These are phyloP conservation scores for Ceratocystis destructans DNA, from an alignment of 2,329 filamentous ascomycete genomes.

Conservation along the genomic window DNA sequence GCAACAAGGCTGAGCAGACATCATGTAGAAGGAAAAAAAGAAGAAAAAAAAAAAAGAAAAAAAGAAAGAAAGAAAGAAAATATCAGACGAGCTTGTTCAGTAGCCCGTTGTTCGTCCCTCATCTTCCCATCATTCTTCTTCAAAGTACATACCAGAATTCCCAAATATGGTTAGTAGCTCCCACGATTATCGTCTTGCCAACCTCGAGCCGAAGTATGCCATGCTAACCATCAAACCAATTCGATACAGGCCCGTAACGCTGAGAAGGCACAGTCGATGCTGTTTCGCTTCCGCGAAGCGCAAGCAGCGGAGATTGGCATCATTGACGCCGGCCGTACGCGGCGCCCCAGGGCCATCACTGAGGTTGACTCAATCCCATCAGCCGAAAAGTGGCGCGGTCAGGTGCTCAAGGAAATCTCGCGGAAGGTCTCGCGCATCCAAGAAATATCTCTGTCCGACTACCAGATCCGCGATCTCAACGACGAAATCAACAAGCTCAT, in stretches of 20 bases:
- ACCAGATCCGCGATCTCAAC: conserved; percentile 93
- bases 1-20: conserved; percentile 4
- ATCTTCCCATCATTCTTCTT: neutral
- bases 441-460: conserved; percentile 80
- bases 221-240: neutral
- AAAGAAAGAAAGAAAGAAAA: too few relatives aligned
- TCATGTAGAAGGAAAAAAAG: neutral
- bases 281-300: conserved; percentile 96
- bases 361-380: conserved; percentile 68
- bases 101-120: neutral
- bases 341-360: conserved; percentile 82
- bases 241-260: conserved; percentile 72
- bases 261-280: conserved; percentile 98
- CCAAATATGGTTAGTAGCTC: conserved; percentile 9
- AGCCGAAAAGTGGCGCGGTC: conserved; percentile 96
- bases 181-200: neutral
- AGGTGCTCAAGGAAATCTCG: conserved; percentile 91
- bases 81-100: neutral
- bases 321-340: conserved; percentile 79
- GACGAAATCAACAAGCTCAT: conserved; percentile 99
- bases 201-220: neutral
- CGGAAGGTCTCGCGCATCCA: conserved; percentile 96
- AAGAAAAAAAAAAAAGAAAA: neutral
- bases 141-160: neutral
- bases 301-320: conserved; percentile 94